Evolutionary conservation across 73 alveolate species (phyloP).

Genomic region (Paramecium biaurelia): DNA sequence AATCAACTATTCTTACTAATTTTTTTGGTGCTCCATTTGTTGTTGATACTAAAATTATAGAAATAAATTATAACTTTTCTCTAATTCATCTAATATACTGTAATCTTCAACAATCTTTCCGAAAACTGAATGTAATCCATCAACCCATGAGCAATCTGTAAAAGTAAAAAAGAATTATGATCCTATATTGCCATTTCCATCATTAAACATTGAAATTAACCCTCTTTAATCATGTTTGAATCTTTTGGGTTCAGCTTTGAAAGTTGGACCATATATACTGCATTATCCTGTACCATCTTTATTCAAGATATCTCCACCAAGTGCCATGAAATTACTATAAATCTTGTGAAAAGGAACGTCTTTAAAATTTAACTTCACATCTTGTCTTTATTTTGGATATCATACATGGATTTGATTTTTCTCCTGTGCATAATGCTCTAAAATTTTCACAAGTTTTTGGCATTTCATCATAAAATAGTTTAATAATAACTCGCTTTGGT

Average conservation of each 20-base stretch:
- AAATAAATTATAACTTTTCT: background rate
- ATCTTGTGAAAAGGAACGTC: constrained; percentile 79
- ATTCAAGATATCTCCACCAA: constrained; percentile 65
- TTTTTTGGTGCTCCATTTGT: constrained; percentile 45
- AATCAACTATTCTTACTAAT: constrained; percentile 48
- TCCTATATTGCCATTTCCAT: constrained; percentile 23
- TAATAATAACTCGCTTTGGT: constrained; percentile 71
- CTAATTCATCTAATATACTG: constrained; percentile 29
- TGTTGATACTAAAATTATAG: background rate
- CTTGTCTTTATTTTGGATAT: constrained; percentile 38
- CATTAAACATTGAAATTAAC: constrained; percentile 5
- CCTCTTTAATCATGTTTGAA: constrained; percentile 47
- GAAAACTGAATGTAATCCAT: constrained; percentile 26
- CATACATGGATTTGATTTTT: constrained; percentile 70
- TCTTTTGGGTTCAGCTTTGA: constrained; percentile 36
- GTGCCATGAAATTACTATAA: constrained; percentile 82
- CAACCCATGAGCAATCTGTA: constrained; percentile 53
- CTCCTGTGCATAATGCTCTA: constrained; percentile 92
- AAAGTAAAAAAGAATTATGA: constrained; percentile 44
- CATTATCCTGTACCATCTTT: constrained; percentile 46
- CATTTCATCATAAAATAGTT: constrained; percentile 77
- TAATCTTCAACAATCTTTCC: constrained; percentile 30
- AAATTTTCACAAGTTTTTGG: constrained; percentile 90
- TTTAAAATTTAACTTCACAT: constrained; percentile 73
- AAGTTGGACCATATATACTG: constrained; percentile 5